A percentile compares a stretch with the other conserved stretches of the same genome.
phyloP scores from a whole-genome alignment of 768 basidiomycete species.

The Arthromyces matolae region DNA sequence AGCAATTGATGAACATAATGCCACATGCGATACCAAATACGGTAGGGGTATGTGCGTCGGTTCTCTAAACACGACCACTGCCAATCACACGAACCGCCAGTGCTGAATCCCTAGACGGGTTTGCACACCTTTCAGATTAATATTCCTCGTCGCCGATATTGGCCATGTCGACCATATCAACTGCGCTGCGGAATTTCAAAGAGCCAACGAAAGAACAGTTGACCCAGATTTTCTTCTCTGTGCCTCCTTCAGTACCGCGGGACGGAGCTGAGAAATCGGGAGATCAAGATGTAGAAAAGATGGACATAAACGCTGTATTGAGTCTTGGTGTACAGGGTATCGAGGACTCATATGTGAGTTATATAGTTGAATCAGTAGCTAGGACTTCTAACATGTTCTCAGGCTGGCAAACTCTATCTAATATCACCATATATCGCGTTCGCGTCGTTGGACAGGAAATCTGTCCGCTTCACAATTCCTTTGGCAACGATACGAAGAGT shows the following conservation, averaged over 20 bases:
- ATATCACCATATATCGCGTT: constrained; percentile 90
- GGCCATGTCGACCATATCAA: constrained; percentile 77
- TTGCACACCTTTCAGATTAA: background rate
- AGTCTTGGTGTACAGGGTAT: constrained; percentile 74
- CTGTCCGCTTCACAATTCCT: constrained; percentile 87
- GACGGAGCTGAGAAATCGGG: constrained; percentile 23
- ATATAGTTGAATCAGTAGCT: too few relatives aligned
- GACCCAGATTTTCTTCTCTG: constrained; percentile 82
- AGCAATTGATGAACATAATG: background rate
- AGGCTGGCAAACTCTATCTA: constrained; percentile 91
- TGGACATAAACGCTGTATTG: constrained; percentile 88
- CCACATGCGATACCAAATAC: background rate
- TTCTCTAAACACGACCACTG: background rate
- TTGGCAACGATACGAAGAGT: constrained; percentile 91
- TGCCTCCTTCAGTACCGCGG: constrained; percentile 46
- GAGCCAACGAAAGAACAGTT: constrained; percentile 88
- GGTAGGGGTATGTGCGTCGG: background rate
- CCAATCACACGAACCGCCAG: background rate
- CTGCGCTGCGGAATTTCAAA: constrained; percentile 87
- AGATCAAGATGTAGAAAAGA: constrained; percentile 51
- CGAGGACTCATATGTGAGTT: constrained; percentile 90
- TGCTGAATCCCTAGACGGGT: background rate
- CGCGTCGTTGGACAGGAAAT: constrained; percentile 86
- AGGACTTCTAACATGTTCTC: constrained; percentile 6
- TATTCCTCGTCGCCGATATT: background rate